phyloP scores from a whole-genome alignment of 106 monocot genomes.

The Apostasia ramifera region DNA sequence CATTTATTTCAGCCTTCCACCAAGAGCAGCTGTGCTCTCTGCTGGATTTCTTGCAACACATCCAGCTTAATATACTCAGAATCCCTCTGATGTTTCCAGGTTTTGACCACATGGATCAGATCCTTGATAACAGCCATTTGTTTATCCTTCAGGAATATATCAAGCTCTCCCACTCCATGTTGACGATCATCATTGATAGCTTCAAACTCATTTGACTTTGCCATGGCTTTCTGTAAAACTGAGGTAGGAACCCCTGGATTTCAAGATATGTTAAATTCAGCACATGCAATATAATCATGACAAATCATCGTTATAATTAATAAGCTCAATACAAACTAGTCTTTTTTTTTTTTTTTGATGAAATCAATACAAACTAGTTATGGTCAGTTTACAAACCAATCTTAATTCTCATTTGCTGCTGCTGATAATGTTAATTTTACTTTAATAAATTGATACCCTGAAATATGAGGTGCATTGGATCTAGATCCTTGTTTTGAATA shows the following conservation, averaged over 20 bases:
- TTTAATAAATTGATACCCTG: no score
- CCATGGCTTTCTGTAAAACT: slow-evolving; percentile 67
- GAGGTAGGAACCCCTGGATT: slow-evolving; percentile 56
- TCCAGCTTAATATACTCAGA: background rate
- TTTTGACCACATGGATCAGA: slow-evolving; percentile 16
- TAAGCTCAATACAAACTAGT: no score
- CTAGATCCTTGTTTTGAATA: no score
- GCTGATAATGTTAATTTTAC: no score
- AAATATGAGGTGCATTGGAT: no score
- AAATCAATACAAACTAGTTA: no score
- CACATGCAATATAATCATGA: background rate
- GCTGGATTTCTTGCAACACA: slow-evolving; percentile 38
- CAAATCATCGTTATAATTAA: no score
- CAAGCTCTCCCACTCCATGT: background rate
- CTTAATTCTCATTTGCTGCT: no score
- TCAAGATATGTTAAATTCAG: background rate
- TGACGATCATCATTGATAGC: slow-evolving; percentile 31
- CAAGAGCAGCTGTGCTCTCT: slow-evolving; percentile 24
- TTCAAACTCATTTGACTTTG: slow-evolving; percentile 80
- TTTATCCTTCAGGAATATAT: slow-evolving; percentile 9
- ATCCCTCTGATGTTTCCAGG: slow-evolving; percentile 14
- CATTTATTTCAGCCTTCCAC: slow-evolving; percentile 2
- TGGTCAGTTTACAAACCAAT: no score
- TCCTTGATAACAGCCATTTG: slow-evolving; percentile 21
- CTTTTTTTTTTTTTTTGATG: no score